phyloP scores from a whole-genome alignment of 495 filamentous ascomycete species.

The Daldinia grandis region DNA sequence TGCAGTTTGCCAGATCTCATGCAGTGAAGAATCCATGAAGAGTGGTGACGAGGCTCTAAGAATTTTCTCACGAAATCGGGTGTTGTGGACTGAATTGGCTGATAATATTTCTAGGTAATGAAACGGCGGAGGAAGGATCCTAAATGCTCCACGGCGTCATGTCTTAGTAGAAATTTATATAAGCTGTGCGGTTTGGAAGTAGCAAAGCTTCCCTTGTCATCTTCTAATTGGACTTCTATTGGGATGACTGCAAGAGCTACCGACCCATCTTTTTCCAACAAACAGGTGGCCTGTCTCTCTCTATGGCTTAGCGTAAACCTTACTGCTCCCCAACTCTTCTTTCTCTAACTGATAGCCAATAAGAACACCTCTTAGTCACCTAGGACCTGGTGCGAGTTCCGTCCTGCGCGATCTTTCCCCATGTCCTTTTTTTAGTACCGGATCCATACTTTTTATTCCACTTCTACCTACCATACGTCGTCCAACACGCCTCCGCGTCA shows the following conservation, averaged over 20 bases:
- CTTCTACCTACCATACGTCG: background rate
- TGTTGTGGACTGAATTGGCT: background rate
- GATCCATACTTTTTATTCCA: background rate
- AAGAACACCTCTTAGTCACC: background rate
- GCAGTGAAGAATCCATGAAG: constrained; percentile 75
- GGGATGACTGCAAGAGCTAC: constrained; percentile 2
- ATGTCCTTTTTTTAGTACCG: background rate
- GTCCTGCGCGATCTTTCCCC: background rate
- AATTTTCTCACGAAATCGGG: constrained; percentile 1
- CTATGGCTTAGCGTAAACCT: constrained; percentile 9
- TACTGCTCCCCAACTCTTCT: background rate
- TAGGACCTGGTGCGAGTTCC: too few species aligned
- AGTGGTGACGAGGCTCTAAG: constrained; percentile 1
- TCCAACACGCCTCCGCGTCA: constrained; percentile 5
- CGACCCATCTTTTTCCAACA: constrained; percentile 8
- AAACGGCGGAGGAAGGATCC: background rate
- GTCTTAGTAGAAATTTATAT: background rate
- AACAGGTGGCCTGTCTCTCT: constrained; percentile 37
- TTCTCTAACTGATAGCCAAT: background rate
- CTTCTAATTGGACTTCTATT: background rate
- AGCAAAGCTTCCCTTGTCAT: constrained; percentile 3
- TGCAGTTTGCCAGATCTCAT: constrained; percentile 89
- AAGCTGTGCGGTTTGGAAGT: background rate
- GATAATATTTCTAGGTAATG: background rate
- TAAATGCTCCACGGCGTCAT: constrained; percentile 18